phyloP scores from a whole-genome alignment of 1,284 basidiomycete genomes.

The Ganoderma sinense region DNA sequence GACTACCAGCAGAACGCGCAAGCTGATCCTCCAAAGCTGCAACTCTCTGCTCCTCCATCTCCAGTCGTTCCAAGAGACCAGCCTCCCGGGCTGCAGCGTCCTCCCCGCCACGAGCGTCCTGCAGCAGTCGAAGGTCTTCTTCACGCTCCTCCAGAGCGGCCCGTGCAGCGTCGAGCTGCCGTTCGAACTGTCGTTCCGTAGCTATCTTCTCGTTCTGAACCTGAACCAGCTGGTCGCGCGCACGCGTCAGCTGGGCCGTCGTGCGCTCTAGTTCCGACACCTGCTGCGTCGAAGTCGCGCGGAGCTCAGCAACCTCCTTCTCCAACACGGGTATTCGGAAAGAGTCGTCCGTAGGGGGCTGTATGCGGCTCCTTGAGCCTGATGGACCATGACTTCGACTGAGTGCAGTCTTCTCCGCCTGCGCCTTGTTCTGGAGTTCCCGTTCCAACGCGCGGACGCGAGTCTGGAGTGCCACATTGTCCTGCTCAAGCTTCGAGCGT shows the following conservation, averaged over 20 bases:
- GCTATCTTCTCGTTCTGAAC: constrained; percentile 68
- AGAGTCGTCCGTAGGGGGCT: constrained; percentile 55
- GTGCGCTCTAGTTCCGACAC: constrained; percentile 50
- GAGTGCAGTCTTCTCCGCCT: constrained; percentile 35
- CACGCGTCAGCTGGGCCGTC: constrained; percentile 55
- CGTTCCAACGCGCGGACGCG: constrained; percentile 31
- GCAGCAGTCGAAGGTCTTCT: constrained; percentile 60
- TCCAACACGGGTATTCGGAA: constrained; percentile 57
- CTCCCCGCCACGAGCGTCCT: constrained; percentile 27
- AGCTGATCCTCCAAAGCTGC: constrained; percentile 37
- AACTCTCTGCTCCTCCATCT: constrained; percentile 34
- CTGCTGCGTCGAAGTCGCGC: constrained; percentile 49
- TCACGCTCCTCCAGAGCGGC: constrained; percentile 58
- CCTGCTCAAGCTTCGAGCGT: constrained; percentile 56
- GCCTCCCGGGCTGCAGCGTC: constrained; percentile 32
- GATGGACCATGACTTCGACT: constrained; percentile 43
- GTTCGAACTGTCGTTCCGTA: constrained; percentile 52
- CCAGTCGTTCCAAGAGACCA: constrained; percentile 32
- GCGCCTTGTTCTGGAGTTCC: constrained; percentile 30
- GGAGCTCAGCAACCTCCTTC: constrained; percentile 58
- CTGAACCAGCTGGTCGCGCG: constrained; percentile 56
- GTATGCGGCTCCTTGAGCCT: constrained; percentile 43
- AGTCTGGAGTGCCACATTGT: constrained; percentile 60
- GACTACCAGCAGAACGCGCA: constrained; percentile 20
- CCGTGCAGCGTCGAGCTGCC: constrained; percentile 51